These are phyloP conservation scores for Chaetomidium leptoderma DNA, from an alignment of 495 filamentous ascomycete species.

Conservation along the genomic window DNA sequence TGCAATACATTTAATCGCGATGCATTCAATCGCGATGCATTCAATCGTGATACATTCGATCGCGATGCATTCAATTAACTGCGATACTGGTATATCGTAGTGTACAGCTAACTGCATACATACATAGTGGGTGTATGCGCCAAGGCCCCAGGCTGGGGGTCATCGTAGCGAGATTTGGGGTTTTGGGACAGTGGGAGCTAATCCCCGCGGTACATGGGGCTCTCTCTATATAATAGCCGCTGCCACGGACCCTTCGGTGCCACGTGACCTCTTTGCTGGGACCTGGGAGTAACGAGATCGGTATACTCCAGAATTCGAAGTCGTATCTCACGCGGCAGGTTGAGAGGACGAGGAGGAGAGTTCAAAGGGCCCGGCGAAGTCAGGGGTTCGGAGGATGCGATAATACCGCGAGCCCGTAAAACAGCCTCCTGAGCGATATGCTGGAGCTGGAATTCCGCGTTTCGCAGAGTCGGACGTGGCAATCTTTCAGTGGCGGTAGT, in stretches of 20 bases:
- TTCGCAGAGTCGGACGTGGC: conserved; percentile 9
- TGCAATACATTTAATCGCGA: too few relatives aligned
- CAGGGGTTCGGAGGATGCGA: neutral
- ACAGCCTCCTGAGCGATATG: conserved; percentile 1
- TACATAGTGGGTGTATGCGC: too few relatives aligned
- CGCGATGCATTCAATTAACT: too few relatives aligned
- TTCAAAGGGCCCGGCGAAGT: neutral
- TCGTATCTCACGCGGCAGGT: conserved; percentile 9
- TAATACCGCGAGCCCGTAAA: conserved; percentile 1
- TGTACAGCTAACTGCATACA: too few relatives aligned
- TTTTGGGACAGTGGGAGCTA: too few relatives aligned
- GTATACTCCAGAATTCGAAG: conserved; percentile 11
- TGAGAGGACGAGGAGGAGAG: neutral
- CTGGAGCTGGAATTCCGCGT: conserved; percentile 1
- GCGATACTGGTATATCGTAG: too few relatives aligned
- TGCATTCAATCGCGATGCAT: too few relatives aligned
- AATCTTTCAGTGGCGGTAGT: conserved; percentile 6
- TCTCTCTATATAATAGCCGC: neutral
- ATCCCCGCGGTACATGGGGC: too few relatives aligned
- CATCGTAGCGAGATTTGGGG: too few relatives aligned
- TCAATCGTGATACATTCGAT: too few relatives aligned
- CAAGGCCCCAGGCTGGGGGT: too few relatives aligned
- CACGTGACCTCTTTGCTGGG: conserved; percentile 7
- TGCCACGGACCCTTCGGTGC: neutral
- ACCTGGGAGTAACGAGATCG: conserved; percentile 9